Evolutionary conservation across 805 yeast species (phyloP).

Genomic region (Kazachstania taianensis): DNA sequence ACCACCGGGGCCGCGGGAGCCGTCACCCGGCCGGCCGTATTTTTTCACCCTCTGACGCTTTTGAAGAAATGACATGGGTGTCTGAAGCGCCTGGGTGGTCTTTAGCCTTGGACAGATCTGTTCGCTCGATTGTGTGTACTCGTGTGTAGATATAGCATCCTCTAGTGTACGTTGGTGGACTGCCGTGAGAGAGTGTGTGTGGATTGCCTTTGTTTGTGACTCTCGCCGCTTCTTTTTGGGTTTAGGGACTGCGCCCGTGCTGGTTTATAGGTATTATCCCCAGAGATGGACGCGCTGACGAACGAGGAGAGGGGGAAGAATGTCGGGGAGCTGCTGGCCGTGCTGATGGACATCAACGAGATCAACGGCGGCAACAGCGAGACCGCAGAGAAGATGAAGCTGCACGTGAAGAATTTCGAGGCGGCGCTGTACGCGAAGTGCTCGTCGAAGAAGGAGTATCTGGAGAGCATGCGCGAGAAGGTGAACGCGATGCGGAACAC

Average conservation of each 20-base stretch:
- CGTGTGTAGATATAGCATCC: too few relatives aligned
- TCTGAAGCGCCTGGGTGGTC: too few relatives aligned
- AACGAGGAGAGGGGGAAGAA: conserved; percentile 27
- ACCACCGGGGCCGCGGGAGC: too few relatives aligned
- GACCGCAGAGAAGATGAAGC: conserved; percentile 36
- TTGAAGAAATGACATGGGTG: too few relatives aligned
- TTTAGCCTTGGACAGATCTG: too few relatives aligned
- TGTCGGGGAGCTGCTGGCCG: conserved; percentile 26
- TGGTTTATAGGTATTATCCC: not conserved
- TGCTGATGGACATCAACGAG: conserved; percentile 28
- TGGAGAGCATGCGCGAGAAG: conserved; percentile 37
- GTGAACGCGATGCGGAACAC: conserved; percentile 34
- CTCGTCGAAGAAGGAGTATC: conserved; percentile 43
- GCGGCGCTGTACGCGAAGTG: conserved; percentile 52
- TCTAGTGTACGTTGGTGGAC: too few relatives aligned
- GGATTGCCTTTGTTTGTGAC: not conserved
- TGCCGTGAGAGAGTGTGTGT: too few relatives aligned
- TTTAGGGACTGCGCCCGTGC: not conserved
- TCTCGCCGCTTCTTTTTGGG: not conserved
- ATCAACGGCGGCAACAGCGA: conserved; percentile 28
- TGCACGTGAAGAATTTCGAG: conserved; percentile 63
- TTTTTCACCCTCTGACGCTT: too few relatives aligned
- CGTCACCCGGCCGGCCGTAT: too few relatives aligned
- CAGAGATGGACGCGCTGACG: conserved; percentile 17
- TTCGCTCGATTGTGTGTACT: too few relatives aligned